Evolutionary conservation across 1,284 basidiomycete species (phyloP).

Genomic region (Trametes pubescens): DNA sequence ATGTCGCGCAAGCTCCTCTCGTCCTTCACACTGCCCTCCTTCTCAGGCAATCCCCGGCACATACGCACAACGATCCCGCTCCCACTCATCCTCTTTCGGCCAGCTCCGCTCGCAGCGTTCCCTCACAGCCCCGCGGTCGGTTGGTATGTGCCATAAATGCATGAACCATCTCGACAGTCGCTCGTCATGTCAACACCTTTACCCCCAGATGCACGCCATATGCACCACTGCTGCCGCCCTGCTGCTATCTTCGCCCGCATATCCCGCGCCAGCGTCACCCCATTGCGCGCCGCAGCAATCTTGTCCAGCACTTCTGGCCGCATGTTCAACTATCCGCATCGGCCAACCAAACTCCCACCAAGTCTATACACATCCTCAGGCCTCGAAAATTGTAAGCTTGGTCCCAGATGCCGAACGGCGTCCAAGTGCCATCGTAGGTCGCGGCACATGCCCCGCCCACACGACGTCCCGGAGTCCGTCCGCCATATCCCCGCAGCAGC

Average conservation of each 20-base stretch:
- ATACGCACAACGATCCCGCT: neutral
- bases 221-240: constrained; percentile 9
- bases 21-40: neutral
- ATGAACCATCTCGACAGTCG: constrained; percentile 2
- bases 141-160: constrained; percentile 3
- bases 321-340: neutral
- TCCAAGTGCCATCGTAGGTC: neutral
- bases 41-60: constrained; percentile 1
- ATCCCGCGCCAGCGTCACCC: neutral
- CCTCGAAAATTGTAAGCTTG: neutral
- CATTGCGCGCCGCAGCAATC: neutral
- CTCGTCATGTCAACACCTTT: neutral
- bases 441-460: constrained; percentile 7
- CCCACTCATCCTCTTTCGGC: neutral
- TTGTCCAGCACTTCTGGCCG: neutral
- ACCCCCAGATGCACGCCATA: neutral
- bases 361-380: neutral
- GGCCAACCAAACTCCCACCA: neutral
- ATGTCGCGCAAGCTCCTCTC: neutral
- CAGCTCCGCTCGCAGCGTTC: neutral
- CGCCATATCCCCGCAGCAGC: constrained; percentile 28
- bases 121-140: neutral
- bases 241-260: neutral
- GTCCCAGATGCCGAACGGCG: neutral
- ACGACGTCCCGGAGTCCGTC: constrained; percentile 23